Conservation (phyloP, 371 early-diverging fungal species). For the Globomyces sp. region DNA sequence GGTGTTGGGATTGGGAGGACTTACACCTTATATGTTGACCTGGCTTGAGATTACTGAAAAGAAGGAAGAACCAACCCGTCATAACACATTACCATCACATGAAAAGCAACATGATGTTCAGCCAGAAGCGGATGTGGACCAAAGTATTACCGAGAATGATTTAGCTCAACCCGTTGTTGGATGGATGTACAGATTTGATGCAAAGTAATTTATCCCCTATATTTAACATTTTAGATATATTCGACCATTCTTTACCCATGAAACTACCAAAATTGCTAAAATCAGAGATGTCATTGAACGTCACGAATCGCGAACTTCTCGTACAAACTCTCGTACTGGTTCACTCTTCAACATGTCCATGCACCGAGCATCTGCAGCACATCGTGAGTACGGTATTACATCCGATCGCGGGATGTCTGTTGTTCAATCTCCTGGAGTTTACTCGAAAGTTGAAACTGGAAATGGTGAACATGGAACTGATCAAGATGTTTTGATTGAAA, state of each 20-base stretch:
- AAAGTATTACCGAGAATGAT: constrained; percentile 21
- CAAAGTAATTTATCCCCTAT: constrained; percentile 21
- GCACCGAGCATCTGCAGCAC: background rate
- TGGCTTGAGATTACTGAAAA: constrained; percentile 40
- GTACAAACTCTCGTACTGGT: background rate
- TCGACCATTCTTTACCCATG: constrained; percentile 9
- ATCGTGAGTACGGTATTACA: too few relatives aligned
- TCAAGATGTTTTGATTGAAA: background rate
- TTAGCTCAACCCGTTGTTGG: constrained; percentile 36
- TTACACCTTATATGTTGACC: constrained; percentile 51
- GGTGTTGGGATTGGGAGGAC: constrained; percentile 47
- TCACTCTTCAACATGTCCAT: background rate
- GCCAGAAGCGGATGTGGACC: constrained; percentile 19
- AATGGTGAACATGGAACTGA: background rate
- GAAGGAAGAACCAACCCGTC: background rate
- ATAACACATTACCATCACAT: background rate
- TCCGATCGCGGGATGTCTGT: background rate
- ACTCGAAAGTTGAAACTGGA: background rate
- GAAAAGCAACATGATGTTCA: background rate
- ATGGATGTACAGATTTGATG: constrained; percentile 42
- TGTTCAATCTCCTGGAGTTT: background rate
- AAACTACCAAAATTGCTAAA: background rate
- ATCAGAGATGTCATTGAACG: constrained; percentile 4
- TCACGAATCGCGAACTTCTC: background rate
- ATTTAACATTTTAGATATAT: background rate